Evolutionary conservation across 768 basidiomycete species (phyloP), one percentile per base, ranked within the genome.

Genomic region (Megacollybia marginata): DNA sequence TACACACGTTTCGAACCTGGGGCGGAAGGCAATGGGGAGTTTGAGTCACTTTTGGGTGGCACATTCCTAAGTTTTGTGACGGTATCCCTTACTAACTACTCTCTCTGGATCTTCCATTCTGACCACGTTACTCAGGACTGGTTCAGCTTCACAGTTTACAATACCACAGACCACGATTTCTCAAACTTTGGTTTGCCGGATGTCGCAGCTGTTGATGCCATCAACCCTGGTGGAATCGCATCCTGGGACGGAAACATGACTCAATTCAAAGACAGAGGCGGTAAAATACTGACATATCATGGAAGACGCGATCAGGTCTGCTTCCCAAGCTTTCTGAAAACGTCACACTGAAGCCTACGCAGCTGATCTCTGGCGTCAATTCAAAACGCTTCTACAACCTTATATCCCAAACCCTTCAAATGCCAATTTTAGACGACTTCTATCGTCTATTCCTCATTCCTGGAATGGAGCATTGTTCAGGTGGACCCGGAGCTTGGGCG

Each of bases 211-310:
- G 33, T 45, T 46, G 47, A 52, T n/a, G 16, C 19, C 13, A 33
- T 54, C 23, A 48, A 49, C 43, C 33, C 44, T 9, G 55, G 52
- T 11, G 55, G 53, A 7, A 52, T 52, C 33, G 44, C 48, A 5
- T 57, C 57, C 15, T 59, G 46, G 46, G 50, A 55, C 38, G 55
- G 54, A 28, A 44, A 57, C 48, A 5, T 61, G 4, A 51, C 55
- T 18, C 47, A 51, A 9, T 63, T 59, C 53, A 50, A 52, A 20
- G 54, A 51, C 35, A 54, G 54, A 5, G 61, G 61, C 10, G 60
- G 62, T 9, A 63, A 62, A 48, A 48, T 62, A 32, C 51, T 63
- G 19, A 59, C 57, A 20, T 63, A 58, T 44, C 60, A 58, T 46
- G 60, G 62, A 2, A 28, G 23, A 28, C 23, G 23, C 23, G 23